Percentiles rank a stretch among this genome's conserved stretches.
These are phyloP conservation scores for Chytridium lagenaria DNA, from an alignment of 371 early-diverging fungal species.

Conservation along the genomic window DNA sequence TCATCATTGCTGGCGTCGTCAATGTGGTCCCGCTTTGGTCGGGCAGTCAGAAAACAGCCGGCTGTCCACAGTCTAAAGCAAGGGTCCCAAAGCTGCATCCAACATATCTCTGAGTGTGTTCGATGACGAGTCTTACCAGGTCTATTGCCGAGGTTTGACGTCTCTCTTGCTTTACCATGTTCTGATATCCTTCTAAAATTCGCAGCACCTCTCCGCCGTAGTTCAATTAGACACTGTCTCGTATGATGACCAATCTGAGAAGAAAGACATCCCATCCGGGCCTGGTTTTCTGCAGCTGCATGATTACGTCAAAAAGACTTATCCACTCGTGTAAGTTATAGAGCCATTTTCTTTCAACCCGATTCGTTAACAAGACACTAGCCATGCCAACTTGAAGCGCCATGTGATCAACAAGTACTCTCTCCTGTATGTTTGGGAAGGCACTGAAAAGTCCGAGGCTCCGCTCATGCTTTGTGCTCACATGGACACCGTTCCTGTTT, in stretches of 20 bases:
- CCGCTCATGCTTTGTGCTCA: slow-evolving; percentile 47
- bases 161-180: too few relatives aligned
- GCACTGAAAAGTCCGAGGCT: slow-evolving; percentile 23
- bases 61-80: not conserved
- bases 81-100: not conserved
- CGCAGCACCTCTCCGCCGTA: slow-evolving; percentile 23
- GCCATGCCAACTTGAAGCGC: slow-evolving; percentile 36
- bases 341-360: not conserved
- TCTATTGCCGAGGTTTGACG: not conserved
- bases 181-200: too few relatives aligned
- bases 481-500: slow-evolving; percentile 48
- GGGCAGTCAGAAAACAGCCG: too few relatives aligned
- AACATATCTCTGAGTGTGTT: not conserved
- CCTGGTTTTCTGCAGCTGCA: slow-evolving; percentile 19
- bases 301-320: slow-evolving; percentile 1
- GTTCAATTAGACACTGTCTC: slow-evolving; percentile 34
- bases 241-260: slow-evolving; percentile 21
- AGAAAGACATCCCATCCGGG: not conserved
- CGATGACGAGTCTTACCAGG: not conserved
- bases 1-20: not conserved
- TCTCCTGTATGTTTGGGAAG: slow-evolving; percentile 49
- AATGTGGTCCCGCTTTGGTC: not conserved
- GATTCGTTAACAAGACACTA: not conserved
- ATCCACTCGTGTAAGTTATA: slow-evolving; percentile 26
- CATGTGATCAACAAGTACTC: slow-evolving; percentile 42